Evolutionary conservation across 148 eudicot species (phyloP).

Genomic region (Cornus florida): DNA sequence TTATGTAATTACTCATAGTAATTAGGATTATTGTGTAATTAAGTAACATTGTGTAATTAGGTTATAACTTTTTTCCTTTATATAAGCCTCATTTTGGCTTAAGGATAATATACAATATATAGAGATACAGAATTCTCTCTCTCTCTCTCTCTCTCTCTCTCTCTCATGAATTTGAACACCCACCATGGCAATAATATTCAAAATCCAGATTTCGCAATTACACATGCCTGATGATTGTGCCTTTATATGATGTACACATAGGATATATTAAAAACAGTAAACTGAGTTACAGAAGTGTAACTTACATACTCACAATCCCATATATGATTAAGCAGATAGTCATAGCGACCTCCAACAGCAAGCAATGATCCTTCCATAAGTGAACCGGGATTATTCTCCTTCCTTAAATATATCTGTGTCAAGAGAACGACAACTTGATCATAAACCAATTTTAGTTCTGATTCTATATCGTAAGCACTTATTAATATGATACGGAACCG

Average conservation of each 20-base stretch:
- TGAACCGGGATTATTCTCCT: conserved; percentile 65
- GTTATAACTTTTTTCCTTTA: no score
- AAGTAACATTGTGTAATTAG: no score
- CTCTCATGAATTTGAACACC: no score
- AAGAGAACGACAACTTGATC: conserved; percentile 13
- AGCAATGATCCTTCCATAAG: conserved; percentile 73
- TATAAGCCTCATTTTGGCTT: no score
- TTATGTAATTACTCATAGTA: no score
- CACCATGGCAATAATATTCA: not conserved
- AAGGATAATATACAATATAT: no score
- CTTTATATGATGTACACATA: not conserved
- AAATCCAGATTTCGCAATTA: not conserved
- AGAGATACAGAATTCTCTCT: no score
- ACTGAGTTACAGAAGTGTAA: not conserved
- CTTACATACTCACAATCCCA: conserved; percentile 69
- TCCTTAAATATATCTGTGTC: conserved; percentile 67
- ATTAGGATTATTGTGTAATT: no score
- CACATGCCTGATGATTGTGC: not conserved
- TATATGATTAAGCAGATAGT: conserved; percentile 57
- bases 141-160: no score
- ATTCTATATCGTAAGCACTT: not conserved
- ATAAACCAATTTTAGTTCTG: not conserved
- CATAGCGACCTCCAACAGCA: conserved; percentile 95
- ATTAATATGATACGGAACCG: no score
- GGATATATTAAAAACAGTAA: not conserved